Percentiles rank a stretch among this genome's conserved stretches.
phyloP scores from a whole-genome alignment of 805 yeast species.

The Ogataea pini region DNA sequence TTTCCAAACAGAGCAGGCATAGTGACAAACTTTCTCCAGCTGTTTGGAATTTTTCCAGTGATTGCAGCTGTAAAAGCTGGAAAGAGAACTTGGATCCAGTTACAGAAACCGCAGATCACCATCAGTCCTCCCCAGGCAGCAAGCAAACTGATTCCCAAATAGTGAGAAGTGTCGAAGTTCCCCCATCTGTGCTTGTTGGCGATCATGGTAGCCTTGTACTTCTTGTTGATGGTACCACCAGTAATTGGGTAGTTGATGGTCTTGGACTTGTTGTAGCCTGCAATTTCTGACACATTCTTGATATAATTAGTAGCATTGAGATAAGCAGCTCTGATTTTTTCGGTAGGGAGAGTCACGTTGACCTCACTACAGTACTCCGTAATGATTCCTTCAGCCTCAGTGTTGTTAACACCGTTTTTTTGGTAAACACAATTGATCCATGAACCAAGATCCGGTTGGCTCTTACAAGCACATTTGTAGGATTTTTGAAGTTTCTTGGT shows the following conservation, averaged over 20 bases:
- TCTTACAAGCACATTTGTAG: slow-evolving; percentile 30
- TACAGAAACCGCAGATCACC: slow-evolving; percentile 41
- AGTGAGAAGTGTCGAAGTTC: slow-evolving; percentile 43
- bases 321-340: slow-evolving; percentile 38
- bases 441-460: slow-evolving; percentile 31
- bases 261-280: slow-evolving; percentile 35
- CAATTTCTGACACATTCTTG: slow-evolving; percentile 32
- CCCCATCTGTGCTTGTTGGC: slow-evolving; percentile 34
- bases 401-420: slow-evolving; percentile 13
- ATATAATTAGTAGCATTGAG: slow-evolving; percentile 44
- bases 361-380: slow-evolving; percentile 22
- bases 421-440: slow-evolving; percentile 30
- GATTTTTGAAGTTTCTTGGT: slow-evolving; percentile 6
- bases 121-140: slow-evolving; percentile 52
- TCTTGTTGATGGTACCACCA: slow-evolving; percentile 23
- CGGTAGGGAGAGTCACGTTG: slow-evolving; percentile 34
- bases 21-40: slow-evolving; percentile 29
- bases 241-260: slow-evolving; percentile 40
- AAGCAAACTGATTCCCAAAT: slow-evolving; percentile 46
- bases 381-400: slow-evolving; percentile 25
- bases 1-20: slow-evolving; percentile 27
- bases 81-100: slow-evolving; percentile 42
- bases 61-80: slow-evolving; percentile 38
- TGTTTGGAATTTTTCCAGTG: slow-evolving; percentile 32
- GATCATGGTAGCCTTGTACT: slow-evolving; percentile 27